Evolutionary conservation across 345 rosid species (phyloP).

Genomic region (Mangifera indica): DNA sequence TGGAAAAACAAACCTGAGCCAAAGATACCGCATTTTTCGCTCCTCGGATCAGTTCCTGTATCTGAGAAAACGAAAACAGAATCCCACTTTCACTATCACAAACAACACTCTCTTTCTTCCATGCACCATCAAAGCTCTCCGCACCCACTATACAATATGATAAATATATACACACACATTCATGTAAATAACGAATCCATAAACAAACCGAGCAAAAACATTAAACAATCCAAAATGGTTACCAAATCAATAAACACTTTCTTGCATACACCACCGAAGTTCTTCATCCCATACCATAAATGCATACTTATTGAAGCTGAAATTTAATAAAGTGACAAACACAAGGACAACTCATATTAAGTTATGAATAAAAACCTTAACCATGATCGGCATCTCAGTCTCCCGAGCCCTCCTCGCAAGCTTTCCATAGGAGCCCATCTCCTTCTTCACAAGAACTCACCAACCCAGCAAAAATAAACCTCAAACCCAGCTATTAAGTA

Average conservation of each 20-base stretch:
- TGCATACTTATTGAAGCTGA: background rate
- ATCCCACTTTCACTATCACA: constrained; percentile 19
- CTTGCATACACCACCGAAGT: constrained; percentile 3
- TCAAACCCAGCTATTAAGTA: background rate
- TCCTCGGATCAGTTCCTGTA: constrained; percentile 68
- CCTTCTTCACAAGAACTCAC: constrained; percentile 10
- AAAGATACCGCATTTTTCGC: constrained; percentile 65
- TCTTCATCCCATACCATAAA: background rate
- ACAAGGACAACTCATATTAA: constrained; percentile 13
- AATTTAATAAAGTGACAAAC: background rate
- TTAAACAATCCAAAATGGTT: constrained; percentile 3
- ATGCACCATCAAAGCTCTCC: constrained; percentile 12
- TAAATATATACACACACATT: background rate
- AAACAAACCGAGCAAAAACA: background rate
- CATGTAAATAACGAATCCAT: background rate
- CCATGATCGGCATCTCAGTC: constrained; percentile 86
- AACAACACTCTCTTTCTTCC: constrained; percentile 14
- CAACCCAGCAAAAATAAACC: constrained; percentile 12
- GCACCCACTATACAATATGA: background rate
- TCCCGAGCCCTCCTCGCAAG: constrained; percentile 82
- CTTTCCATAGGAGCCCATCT: constrained; percentile 80
- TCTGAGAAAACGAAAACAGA: constrained; percentile 50
- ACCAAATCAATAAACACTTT: background rate
- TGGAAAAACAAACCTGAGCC: constrained; percentile 65
- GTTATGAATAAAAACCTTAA: constrained; percentile 53